Evolutionary conservation across 2,329 filamentous ascomycete genomes (phyloP).

Genomic region (Fusarium nygamai): DNA sequence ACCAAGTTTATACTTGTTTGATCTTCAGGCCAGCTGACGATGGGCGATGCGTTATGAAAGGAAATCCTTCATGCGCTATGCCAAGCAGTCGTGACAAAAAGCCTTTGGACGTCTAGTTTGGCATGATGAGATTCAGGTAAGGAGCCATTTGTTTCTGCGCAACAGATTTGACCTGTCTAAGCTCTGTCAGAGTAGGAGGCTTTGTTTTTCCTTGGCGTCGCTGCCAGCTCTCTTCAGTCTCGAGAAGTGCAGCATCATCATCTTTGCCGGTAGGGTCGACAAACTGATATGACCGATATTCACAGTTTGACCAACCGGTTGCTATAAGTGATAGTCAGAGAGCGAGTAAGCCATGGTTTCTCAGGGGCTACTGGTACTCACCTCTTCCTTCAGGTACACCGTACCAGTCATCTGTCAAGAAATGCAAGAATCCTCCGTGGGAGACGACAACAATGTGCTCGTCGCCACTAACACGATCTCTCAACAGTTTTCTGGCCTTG

Average conservation of each 20-base stretch:
- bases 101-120: conserved; percentile 11
- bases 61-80: neutral
- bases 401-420: conserved; percentile 83
- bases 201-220: conserved; percentile 54
- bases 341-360: neutral
- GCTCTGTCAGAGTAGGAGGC: conserved; percentile 57
- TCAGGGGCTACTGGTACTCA: conserved; percentile 42
- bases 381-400: conserved; percentile 59
- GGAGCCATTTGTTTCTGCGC: conserved; percentile 50
- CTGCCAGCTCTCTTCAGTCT: conserved; percentile 60
- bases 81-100: too few species aligned
- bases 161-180: conserved; percentile 54
- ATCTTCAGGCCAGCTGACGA: neutral
- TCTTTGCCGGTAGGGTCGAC: conserved; percentile 61
- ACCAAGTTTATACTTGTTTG: neutral
- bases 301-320: conserved; percentile 79
- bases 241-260: conserved; percentile 56
- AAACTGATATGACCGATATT: conserved; percentile 76
- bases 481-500: conserved; percentile 68
- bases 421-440: conserved; percentile 87
- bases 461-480: conserved; percentile 61
- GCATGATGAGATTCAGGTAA: conserved; percentile 43
- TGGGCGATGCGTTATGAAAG: neutral
- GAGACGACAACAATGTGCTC: conserved; percentile 79
- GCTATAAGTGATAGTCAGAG: conserved; percentile 54